Evolutionary conservation across 1,284 basidiomycete genomes (phyloP).

Genomic region (Sphaerobolus stellatus): DNA sequence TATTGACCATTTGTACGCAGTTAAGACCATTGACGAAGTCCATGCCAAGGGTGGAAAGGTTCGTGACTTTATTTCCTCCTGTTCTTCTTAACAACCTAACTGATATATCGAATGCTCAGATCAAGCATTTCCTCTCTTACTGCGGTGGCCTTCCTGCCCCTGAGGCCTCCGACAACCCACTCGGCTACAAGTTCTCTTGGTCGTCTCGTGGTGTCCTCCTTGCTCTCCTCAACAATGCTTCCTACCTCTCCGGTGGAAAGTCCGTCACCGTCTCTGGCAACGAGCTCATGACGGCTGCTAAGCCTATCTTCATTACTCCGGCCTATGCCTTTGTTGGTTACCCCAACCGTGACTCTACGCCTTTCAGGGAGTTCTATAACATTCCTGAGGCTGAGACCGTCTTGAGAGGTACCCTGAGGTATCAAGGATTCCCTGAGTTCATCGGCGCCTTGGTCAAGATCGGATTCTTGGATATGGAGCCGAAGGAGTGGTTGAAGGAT

Average conservation of each 20-base stretch:
- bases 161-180: conserved; percentile 87
- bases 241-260: conserved; percentile 73
- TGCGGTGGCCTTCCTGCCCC: conserved; percentile 96
- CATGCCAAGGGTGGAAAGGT: conserved; percentile 94
- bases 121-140: conserved; percentile 95
- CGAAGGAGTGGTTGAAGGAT: conserved; percentile 78
- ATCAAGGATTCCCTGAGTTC: conserved; percentile 98
- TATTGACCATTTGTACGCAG: conserved; percentile 92
- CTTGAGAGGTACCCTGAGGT: conserved; percentile 91
- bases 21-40: conserved; percentile 95
- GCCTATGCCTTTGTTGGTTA: conserved; percentile 97
- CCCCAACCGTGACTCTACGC: conserved; percentile 94
- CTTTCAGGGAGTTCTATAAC: conserved; percentile 84
- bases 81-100: not conserved
- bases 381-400: conserved; percentile 95
- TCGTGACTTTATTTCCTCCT: conserved; percentile 13
- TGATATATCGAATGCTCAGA: conserved; percentile 39
- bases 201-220: conserved; percentile 95
- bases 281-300: conserved; percentile 85
- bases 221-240: conserved; percentile 90
- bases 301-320: conserved; percentile 94
- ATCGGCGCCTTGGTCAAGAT: conserved; percentile 86
- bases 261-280: conserved; percentile 53
- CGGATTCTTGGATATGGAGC: conserved; percentile 80
- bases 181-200: conserved; percentile 99